Conservation (phyloP, 257 asterid genomes). For the Osmanthus fragrans region DNA sequence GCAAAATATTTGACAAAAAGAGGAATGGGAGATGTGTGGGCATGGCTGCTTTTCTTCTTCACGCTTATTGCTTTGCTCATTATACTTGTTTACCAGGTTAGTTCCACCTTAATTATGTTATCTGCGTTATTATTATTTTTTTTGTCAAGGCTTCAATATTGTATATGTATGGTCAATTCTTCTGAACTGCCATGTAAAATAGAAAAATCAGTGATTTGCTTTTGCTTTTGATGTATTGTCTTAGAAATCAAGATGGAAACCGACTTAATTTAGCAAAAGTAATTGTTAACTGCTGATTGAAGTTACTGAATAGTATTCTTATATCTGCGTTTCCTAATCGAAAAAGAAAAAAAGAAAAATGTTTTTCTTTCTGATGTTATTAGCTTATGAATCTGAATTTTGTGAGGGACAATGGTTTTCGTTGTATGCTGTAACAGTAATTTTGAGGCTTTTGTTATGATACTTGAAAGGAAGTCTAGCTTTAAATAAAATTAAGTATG, state of each 20-base stretch:
- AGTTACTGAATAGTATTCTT: background rate
- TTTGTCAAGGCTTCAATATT: conserved; percentile 11
- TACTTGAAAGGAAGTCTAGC: background rate
- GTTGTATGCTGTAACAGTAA: background rate
- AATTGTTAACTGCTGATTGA: background rate
- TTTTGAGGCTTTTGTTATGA: background rate
- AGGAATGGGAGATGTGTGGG: conserved; percentile 61
- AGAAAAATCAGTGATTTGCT: background rate
- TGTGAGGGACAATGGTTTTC: background rate
- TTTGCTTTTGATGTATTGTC: background rate
- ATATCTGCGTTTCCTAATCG: background rate
- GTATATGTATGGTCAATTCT: background rate
- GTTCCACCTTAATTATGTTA: conserved; percentile 6
- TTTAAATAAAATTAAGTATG: conserved; percentile 5
- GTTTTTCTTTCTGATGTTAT: background rate
- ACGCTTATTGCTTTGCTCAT: conserved; percentile 58
- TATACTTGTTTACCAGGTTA: conserved; percentile 80
- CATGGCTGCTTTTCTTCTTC: conserved; percentile 88
- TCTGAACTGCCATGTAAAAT: background rate
- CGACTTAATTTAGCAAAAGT: background rate
- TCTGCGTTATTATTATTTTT: background rate
- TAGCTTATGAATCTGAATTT: background rate
- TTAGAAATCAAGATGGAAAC: too few relatives aligned
- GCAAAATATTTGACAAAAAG: background rate
- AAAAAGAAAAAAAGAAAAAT: background rate